Base-by-base conservation (phyloP, 2,329 filamentous ascomycete species). In the Trematosphaeria pertusa region DNA sequence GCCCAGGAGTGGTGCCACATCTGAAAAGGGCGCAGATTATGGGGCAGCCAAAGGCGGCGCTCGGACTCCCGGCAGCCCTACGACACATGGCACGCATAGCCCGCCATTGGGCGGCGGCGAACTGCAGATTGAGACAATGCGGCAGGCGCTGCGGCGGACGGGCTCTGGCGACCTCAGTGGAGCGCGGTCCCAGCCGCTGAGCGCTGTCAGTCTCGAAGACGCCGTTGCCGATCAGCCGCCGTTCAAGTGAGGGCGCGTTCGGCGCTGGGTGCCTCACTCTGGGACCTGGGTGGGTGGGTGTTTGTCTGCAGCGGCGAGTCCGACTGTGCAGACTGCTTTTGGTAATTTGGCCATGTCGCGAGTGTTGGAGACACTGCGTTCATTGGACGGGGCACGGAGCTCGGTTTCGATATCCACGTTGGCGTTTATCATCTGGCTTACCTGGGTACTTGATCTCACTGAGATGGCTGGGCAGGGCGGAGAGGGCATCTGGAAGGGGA, bases 91-190 rank as follows among this genome's bases (percentile, higher is more conserved):
- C 34, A 73, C 78, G 8, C 78, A 79, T 52, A 80, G 78, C 44
- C 79, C 82, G 41, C 73, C 83, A 24, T 71, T 78, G 37, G 76
- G 78, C 50, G 80, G 78, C 14, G 83, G 85, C 19, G 92, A 96
- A 53, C 76, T 97, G 49, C 91, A 88, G 48, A 88, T 97, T 56
- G 91, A 97, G 78, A 97, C 92, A 3, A 96, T 97, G 92, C 82
- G 87, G 41, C 91, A 97, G 73, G 92, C 91, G 12, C 77, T 97
- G 64, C 81, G 89, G 65, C 87, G 89, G 70, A 96, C 91, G 11
- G 89, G 86, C 34, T 96, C 91, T 72, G 84, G 88, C 14, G 93
- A 97, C 67, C 75, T 97, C 46, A 75, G 78, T 30, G 74, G 75
- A 26, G 61, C 64, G 38, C 58, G 65, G 19, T 72, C 64, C 31